Conservation (phyloP, 2,329 filamentous ascomycete genomes). For the Colletotrichum sp. region DNA sequence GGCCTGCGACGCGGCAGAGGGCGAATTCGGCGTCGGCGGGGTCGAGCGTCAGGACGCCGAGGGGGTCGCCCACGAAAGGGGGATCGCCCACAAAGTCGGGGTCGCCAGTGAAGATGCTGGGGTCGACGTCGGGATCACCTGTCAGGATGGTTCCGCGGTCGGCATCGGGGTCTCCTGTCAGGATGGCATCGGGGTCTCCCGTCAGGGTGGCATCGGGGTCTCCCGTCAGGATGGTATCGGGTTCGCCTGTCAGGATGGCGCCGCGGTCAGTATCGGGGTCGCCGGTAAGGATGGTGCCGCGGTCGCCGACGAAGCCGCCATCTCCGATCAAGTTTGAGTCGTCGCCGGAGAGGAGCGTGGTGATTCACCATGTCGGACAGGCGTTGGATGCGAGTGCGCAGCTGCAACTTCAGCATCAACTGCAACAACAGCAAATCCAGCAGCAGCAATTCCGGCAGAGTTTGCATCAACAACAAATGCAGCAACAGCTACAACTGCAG, state of each 20-base stretch:
- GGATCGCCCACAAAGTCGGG: neutral
- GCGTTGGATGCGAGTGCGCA: neutral
- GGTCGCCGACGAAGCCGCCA: neutral
- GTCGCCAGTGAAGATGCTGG: neutral
- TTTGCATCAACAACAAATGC: neutral
- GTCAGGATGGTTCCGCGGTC: neutral
- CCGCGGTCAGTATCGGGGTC: neutral
- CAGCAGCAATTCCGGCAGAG: neutral
- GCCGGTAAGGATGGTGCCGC: neutral
- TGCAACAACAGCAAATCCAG: neutral
- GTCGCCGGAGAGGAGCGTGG: neutral
- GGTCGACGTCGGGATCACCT: neutral
- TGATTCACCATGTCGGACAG: neutral
- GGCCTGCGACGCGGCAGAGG: constrained; percentile 29
- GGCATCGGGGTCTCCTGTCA: neutral
- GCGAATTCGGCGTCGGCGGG: constrained; percentile 28
- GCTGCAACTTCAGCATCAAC: neutral
- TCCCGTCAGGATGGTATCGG: neutral
- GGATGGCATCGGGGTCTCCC: neutral
- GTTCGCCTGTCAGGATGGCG: neutral
- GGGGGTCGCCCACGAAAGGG: neutral
- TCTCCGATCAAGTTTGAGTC: neutral
- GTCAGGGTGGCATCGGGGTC: neutral
- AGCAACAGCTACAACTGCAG: neutral
- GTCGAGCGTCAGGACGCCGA: constrained; percentile 14